These are phyloP conservation scores for Rubia yunnanensis DNA, from an alignment of 257 asterid genomes.

Conservation along the genomic window DNA sequence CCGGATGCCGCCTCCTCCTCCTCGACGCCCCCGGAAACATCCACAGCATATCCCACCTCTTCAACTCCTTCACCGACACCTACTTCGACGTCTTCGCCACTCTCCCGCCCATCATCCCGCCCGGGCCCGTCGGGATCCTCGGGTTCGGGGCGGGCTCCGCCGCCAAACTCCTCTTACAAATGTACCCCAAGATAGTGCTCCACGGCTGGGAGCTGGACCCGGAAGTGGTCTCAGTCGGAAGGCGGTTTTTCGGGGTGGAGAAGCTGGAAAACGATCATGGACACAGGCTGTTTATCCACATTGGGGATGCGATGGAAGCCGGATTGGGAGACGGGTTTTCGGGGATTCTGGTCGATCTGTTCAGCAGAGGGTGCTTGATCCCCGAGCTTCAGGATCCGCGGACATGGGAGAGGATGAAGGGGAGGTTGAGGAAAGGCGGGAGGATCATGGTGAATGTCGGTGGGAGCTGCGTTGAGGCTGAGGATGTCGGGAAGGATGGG, in stretches of 20 bases:
- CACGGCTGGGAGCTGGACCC: conserved; percentile 93
- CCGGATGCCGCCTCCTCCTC: conserved; percentile 76
- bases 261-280: conserved; percentile 48
- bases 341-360: conserved; percentile 61
- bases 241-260: conserved; percentile 61
- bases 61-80: conserved; percentile 57
- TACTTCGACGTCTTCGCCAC: conserved; percentile 87
- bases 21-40: conserved; percentile 93
- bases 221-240: conserved; percentile 59
- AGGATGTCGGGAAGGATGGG: conserved; percentile 67
- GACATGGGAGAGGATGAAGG: conserved; percentile 64
- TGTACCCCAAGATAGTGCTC: conserved; percentile 37
- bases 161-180: conserved; percentile 51
- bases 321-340: conserved; percentile 48
- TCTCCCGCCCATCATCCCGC: conserved; percentile 65
- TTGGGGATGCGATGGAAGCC: conserved; percentile 56
- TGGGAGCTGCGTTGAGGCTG: conserved; percentile 89
- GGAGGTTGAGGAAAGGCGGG: conserved; percentile 50
- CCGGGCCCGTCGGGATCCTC: conserved; percentile 74
- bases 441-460: conserved; percentile 89
- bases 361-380: conserved; percentile 58
- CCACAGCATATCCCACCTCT: conserved; percentile 76
- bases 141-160: conserved; percentile 94
- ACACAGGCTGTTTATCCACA: conserved; percentile 43
- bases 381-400: conserved; percentile 59